Base-by-base conservation (phyloP, 768 basidiomycete genomes). In the Paxillus involutus region DNA sequence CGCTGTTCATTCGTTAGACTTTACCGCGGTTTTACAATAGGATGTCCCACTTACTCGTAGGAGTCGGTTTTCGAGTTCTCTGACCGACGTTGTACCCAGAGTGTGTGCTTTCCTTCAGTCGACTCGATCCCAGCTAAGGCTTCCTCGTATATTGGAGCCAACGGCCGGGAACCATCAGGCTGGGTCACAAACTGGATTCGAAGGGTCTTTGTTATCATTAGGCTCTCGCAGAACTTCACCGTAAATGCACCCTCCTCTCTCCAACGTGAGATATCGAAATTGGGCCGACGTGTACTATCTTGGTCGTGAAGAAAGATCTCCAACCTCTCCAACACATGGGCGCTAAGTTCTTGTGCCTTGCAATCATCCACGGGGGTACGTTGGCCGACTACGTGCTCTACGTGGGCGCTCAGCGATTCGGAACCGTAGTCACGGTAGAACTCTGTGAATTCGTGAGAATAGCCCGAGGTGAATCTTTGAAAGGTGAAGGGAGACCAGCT, bases 251-350 rank as follows among this genome's bases (percentile, higher is more conserved):
- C 72, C 7, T 77, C 74, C 4, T 77, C 72, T 32, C 76, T 81
- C 42, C 89, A 68, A 85, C 86, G 86, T 32, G 71, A 75, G 58
- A 76, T 80, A 1, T 82, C 75, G 17, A 89, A 77, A 32, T 72
- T 71, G 0, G 81, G 77, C 33, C 73, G 75, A 32, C 55, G 53
- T 3, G 83, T 74, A 66, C 86, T 83, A 2, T 80, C 80, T 52
- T 92, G 88, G 62, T 94, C 94, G 45, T 94, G 85, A 6, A 96
- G 75, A 75, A 96, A 96, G 29, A 98, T 75, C 1, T 90, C 87
- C 24, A 94, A 74, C 24, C 93, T 76, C 66, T 94, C 86, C 24
- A 93, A 69, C 12, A 92, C 82, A 39, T 88, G 73, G 2, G 73
- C 58, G 7, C 82, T 80, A 16, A 77, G 80, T 7, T 83, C 79